Conservation (phyloP, 1,284 basidiomycete genomes). For the Papiliotrema terrestris region DNA sequence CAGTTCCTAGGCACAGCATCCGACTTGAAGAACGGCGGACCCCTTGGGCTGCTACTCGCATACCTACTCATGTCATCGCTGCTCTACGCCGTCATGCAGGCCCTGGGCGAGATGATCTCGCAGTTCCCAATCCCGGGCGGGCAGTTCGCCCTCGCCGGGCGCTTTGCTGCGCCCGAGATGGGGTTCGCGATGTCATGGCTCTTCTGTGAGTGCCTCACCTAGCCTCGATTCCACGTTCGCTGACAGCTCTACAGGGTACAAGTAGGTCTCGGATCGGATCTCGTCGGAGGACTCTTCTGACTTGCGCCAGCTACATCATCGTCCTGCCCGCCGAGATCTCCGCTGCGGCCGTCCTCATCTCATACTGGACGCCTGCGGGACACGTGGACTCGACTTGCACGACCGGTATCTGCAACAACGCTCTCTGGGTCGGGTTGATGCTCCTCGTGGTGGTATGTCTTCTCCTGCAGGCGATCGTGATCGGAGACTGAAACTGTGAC, state of each 20-base stretch:
- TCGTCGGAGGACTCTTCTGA: constrained; percentile 4
- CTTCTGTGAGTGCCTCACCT: background rate
- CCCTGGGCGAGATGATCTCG: constrained; percentile 1
- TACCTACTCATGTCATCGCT: background rate
- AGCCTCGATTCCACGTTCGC: no score
- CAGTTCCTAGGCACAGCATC: background rate
- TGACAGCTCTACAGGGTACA: background rate
- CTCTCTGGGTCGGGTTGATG: constrained; percentile 50
- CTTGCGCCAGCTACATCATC: background rate
- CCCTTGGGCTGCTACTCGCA: background rate
- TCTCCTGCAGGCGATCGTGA: no score
- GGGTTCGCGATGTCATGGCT: constrained; percentile 3
- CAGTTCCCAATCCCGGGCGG: constrained; percentile 3
- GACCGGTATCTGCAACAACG: constrained; percentile 32
- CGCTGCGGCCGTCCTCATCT: constrained; percentile 17
- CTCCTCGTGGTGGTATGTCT: constrained; percentile 43
- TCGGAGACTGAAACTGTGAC: no score
- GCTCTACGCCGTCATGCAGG: background rate
- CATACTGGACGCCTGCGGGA: constrained; percentile 26
- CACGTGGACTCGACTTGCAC: background rate
- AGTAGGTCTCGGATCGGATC: constrained; percentile 23
- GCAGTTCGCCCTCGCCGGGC: constrained; percentile 3
- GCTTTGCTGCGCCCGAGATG: background rate
- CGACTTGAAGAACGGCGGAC: background rate
- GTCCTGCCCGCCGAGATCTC: background rate